Evolutionary conservation across 768 basidiomycete genomes (phyloP).

Genomic region (Cyclocybe cylindracea): DNA sequence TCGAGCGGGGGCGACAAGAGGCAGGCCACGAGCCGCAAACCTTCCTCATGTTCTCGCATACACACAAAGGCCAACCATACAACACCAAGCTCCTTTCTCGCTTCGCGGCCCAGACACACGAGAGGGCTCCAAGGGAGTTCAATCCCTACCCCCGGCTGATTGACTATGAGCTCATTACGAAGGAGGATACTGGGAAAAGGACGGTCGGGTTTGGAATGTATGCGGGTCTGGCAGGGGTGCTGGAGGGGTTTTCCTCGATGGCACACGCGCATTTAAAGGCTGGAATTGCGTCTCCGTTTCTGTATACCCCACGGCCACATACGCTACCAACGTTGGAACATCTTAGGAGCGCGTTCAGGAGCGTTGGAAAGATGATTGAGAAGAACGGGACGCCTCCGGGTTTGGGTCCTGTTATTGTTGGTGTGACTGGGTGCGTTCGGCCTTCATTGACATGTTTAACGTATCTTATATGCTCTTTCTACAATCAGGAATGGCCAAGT

Average conservation of each 20-base stretch:
- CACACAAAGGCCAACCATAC: conserved; percentile 83
- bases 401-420: conserved; percentile 78
- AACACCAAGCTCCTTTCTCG: conserved; percentile 77
- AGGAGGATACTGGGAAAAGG: conserved; percentile 54
- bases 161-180: conserved; percentile 84
- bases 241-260: conserved; percentile 78
- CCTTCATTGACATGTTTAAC: not conserved
- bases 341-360: conserved; percentile 53
- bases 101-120: conserved; percentile 42
- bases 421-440: conserved; percentile 72
- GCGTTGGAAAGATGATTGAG: conserved; percentile 57
- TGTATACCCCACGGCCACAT: conserved; percentile 85
- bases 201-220: conserved; percentile 92
- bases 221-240: conserved; percentile 86
- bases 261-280: conserved; percentile 78
- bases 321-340: conserved; percentile 59
- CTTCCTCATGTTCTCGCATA: conserved; percentile 92
- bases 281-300: conserved; percentile 81
- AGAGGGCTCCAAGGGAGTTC: not conserved
- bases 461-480: conserved; percentile 1
- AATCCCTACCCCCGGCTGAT: conserved; percentile 53
- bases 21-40: conserved; percentile 44
- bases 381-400: conserved; percentile 58
- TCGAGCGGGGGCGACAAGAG: conserved; percentile 30
- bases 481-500: conserved; percentile 74